Evolutionary conservation across 1,284 basidiomycete genomes (phyloP).

Genomic region (Marasmius fiardii): DNA sequence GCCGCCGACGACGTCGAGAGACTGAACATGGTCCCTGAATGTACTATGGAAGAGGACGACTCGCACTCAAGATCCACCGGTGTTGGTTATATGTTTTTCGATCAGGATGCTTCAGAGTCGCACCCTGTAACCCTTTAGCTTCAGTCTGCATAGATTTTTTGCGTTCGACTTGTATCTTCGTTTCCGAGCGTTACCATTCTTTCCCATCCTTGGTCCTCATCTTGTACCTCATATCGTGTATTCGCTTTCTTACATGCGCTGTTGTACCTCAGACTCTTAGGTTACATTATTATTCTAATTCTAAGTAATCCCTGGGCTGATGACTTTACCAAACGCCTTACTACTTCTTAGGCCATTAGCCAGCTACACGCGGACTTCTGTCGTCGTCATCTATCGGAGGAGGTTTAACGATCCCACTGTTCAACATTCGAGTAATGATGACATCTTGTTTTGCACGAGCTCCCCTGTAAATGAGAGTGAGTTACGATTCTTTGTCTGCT

Average conservation of each 20-base stretch:
- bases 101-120: neutral
- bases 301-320: neutral
- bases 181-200: neutral
- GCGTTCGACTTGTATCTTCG: no score
- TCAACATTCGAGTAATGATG: slow-evolving; percentile 44
- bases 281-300: neutral
- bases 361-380: slow-evolving; percentile 19
- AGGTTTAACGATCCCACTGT: slow-evolving; percentile 51
- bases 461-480: slow-evolving; percentile 31
- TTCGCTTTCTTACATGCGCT: no score
- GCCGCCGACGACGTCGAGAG: neutral
- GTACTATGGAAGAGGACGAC: neutral
- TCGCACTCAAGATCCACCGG: neutral
- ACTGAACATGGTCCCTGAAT: neutral
- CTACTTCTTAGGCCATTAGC: slow-evolving; percentile 2
- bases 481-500: neutral
- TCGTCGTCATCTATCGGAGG: slow-evolving; percentile 40
- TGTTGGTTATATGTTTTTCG: neutral
- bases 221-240: neutral
- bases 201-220: neutral
- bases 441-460: slow-evolving; percentile 33
- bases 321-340: neutral
- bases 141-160: no score
- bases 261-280: no score
- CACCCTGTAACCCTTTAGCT: no score